Evolutionary conservation across 306 rosid species (phyloP).

Genomic region (Prinsepia uniflora): DNA sequence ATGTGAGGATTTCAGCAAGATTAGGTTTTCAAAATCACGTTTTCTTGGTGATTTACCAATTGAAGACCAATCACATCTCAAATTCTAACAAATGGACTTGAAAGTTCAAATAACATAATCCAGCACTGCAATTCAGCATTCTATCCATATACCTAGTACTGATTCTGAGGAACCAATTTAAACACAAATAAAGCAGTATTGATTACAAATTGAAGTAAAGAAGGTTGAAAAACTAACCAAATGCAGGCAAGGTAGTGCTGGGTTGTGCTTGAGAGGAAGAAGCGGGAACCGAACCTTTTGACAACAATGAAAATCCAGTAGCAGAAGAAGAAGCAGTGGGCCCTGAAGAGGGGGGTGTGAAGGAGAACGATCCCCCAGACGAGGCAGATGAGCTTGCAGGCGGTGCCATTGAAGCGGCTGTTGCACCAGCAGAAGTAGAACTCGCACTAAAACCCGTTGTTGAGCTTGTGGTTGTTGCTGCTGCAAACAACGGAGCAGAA

Average conservation of each 20-base stretch:
- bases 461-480: constrained; percentile 48
- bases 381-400: constrained; percentile 34
- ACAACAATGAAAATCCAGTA: constrained; percentile 38
- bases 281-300: constrained; percentile 31
- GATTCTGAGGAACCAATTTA: constrained; percentile 1
- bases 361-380: constrained; percentile 8
- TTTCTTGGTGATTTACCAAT: not conserved
- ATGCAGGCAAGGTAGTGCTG: constrained; percentile 31
- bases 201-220: not conserved
- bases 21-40: too few relatives aligned
- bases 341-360: constrained; percentile 50
- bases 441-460: constrained; percentile 34
- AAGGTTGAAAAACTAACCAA: constrained; percentile 39
- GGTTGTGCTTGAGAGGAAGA: constrained; percentile 46
- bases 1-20: not conserved
- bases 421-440: constrained; percentile 24
- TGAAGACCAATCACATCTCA: not conserved
- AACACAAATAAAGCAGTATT: not conserved
- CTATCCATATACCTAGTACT: not conserved
- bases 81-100: not conserved
- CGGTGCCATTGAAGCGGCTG: constrained; percentile 25
- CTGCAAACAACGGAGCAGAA: constrained; percentile 46
- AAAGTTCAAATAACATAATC: not conserved
- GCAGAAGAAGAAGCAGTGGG: constrained; percentile 29
- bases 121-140: not conserved